These are phyloP conservation scores for Zygnema cylindricum DNA, from an alignment of 139 green algal species.

Conservation along the genomic window DNA sequence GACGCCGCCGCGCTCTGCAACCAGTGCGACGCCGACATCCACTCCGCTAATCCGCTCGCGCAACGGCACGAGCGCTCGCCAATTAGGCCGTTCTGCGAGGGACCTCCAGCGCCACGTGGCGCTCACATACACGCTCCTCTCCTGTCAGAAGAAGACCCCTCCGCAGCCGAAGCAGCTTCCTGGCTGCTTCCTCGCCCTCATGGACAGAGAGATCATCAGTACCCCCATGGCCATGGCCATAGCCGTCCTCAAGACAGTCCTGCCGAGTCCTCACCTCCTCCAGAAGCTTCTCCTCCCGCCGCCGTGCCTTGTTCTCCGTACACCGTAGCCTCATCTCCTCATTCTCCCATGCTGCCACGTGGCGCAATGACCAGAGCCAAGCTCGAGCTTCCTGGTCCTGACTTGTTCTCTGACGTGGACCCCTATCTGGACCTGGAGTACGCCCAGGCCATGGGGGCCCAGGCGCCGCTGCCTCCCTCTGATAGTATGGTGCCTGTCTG, in stretches of 20 bases:
- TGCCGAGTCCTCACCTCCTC: too few relatives aligned
- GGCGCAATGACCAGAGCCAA: not conserved
- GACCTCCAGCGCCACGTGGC: not conserved
- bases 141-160: not conserved
- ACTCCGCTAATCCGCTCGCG: conserved; percentile 48
- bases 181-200: not conserved
- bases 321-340: not conserved
- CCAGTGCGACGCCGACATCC: conserved; percentile 54
- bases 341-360: not conserved
- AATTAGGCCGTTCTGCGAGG: conserved; percentile 50
- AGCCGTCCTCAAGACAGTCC: too few relatives aligned
- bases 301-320: too few relatives aligned
- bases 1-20: conserved; percentile 56
- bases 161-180: not conserved
- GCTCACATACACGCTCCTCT: not conserved
- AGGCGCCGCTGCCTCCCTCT: not conserved
- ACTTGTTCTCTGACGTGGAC: conserved; percentile 29
- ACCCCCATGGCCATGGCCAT: not conserved
- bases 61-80: conserved; percentile 55
- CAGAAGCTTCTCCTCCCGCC: too few relatives aligned
- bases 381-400: not conserved
- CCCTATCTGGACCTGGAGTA: conserved; percentile 35
- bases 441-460: not conserved
- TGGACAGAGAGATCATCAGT: too few relatives aligned
- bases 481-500: not conserved